phyloP scores from a whole-genome alignment of 441 rosid genomes.

The Erodium trifolium region DNA sequence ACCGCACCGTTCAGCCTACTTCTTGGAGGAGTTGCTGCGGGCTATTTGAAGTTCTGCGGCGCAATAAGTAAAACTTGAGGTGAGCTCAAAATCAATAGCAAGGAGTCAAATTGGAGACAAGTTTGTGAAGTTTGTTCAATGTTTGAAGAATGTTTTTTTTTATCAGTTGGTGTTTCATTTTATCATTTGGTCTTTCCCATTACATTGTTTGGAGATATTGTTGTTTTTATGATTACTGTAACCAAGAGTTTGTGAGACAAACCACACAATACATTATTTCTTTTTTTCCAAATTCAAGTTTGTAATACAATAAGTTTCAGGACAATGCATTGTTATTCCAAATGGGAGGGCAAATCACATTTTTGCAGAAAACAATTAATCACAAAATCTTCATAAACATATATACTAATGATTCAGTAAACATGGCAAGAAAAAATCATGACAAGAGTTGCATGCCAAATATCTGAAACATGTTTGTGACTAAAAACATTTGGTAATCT shows the following conservation, averaged over 20 bases:
- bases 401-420: background rate
- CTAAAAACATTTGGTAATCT: background rate
- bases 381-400: background rate
- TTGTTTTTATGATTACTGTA: background rate
- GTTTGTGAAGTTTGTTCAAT: background rate
- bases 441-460: background rate
- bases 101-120: background rate
- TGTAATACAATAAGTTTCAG: too few relatives aligned
- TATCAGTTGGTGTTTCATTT: background rate
- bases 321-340: background rate
- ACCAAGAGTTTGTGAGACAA: slow-evolving; percentile 3
- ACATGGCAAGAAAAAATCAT: background rate
- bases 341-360: background rate
- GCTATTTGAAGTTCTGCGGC: slow-evolving; percentile 41
- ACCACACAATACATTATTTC: slow-evolving; percentile 1
- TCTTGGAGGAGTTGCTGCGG: slow-evolving; percentile 83
- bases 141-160: background rate
- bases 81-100: slow-evolving; percentile 15
- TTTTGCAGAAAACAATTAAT: too few relatives aligned
- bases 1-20: slow-evolving; percentile 27
- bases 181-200: background rate
- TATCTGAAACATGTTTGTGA: slow-evolving; percentile 18
- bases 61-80: slow-evolving; percentile 30
- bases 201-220: slow-evolving; percentile 2
- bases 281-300: background rate